Percentiles rank a stretch among this genome's conserved stretches.
Conservation (phyloP, 148 eudicot genomes). For the Vaccinium corymbosum region DNA sequence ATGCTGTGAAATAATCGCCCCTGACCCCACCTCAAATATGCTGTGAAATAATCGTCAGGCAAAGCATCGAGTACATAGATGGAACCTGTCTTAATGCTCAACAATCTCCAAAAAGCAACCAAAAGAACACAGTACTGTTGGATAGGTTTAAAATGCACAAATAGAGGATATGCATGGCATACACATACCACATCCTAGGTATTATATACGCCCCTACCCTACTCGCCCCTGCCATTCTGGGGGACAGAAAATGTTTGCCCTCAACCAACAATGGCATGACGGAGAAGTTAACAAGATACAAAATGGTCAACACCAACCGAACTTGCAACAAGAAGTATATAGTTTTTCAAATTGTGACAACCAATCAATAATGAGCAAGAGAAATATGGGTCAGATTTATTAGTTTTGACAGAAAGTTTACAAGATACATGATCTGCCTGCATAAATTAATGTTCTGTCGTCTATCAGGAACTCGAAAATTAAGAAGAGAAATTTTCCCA, state of each 20-base stretch:
- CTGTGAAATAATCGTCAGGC: background rate
- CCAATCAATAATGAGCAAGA: constrained; percentile 5
- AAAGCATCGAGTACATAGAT: background rate
- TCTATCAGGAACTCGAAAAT: constrained; percentile 11
- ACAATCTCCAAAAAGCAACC: background rate
- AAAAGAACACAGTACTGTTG: background rate
- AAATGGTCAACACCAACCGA: background rate
- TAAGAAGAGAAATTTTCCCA: constrained; percentile 20
- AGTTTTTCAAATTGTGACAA: background rate
- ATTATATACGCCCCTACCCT: background rate
- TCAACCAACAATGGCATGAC: background rate
- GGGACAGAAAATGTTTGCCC: background rate
- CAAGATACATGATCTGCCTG: constrained; percentile 35
- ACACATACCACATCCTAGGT: background rate
- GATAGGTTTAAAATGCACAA: background rate
- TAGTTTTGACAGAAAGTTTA: constrained; percentile 20
- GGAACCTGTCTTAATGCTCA: background rate
- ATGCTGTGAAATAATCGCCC: background rate
- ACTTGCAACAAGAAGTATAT: constrained; percentile 4
- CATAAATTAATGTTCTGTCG: constrained; percentile 20
- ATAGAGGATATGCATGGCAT: background rate
- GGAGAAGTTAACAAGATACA: background rate
- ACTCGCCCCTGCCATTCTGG: background rate
- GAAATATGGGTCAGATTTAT: constrained; percentile 17
- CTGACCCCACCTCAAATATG: background rate